Evolutionary conservation across 345 rosid genomes (phyloP), one percentile per base, ranked within the genome.

Genomic region (Sonneratia caseolaris): DNA sequence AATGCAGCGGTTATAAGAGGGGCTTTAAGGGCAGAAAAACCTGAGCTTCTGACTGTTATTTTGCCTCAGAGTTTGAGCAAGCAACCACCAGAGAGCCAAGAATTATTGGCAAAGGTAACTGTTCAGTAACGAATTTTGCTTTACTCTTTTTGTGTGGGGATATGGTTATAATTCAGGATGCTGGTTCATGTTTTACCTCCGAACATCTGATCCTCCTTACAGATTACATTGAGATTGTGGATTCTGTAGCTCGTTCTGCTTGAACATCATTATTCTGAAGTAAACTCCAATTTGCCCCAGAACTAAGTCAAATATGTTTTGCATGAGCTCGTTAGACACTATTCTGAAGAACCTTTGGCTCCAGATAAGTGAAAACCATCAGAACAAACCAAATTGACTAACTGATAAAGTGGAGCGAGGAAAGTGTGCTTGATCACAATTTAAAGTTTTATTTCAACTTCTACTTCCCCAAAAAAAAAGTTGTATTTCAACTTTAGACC

Each of bases 1-100:
- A 93, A 93, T 79, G 97, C 98, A 37, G 99, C 97, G 35, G 99
- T 95, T 73, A 95, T 95, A 73, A 86, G 99, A 84, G 99, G 99
- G 79, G 99, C 99, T 70, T 71, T 91, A 72, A 87, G 99, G 81
- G 99, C 97, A 15, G 99, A 95, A 82, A 90, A 81, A 75, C 99
- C 96, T 5, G 97, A 91, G 79, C 86, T 91, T 70, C 92, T 94
- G 68, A 91, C 98, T 0, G 97, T 91, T 24, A 94, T 91, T 56
- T 84, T 91, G 80, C 97, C 98, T 12, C 98, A 94, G 69, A 90
- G 96, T 76, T 81, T 94, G 80, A 81, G 89, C 78, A 94, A 90
- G 79, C 98, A 94, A 71, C 89, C 98, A 32, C 97, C 97, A 0
- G 98, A 94, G 84, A 94, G 98, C 83, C 97, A 88, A 81, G 98